These are phyloP conservation scores for Paspalum notatum DNA, from an alignment of 176 grass and related monocot genomes.

Conservation along the genomic window DNA sequence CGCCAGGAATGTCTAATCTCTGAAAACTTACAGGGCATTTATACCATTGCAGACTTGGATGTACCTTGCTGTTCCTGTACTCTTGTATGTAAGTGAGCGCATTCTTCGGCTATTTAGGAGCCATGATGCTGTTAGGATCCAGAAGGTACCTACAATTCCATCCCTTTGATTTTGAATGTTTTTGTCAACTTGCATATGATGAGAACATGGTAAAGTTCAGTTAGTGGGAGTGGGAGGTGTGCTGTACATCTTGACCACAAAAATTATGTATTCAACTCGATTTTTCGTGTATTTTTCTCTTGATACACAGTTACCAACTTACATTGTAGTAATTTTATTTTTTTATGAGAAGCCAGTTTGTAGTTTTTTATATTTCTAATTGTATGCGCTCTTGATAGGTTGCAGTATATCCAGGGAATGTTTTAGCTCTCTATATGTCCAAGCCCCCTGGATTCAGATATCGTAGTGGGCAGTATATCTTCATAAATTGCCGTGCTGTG, in stretches of 20 bases:
- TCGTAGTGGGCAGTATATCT: slow-evolving; percentile 87
- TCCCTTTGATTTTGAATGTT: background rate
- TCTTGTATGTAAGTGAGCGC: slow-evolving; percentile 74
- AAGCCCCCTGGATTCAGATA: slow-evolving; percentile 93
- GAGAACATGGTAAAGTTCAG: background rate
- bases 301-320: background rate
- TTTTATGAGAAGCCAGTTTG: background rate
- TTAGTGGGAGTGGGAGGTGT: slow-evolving; percentile 18
- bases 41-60: slow-evolving; percentile 81
- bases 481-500: slow-evolving; percentile 74
- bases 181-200: slow-evolving; percentile 21
- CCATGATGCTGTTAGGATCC: slow-evolving; percentile 74
- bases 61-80: slow-evolving; percentile 83
- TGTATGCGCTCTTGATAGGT: slow-evolving; percentile 53
- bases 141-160: slow-evolving; percentile 59
- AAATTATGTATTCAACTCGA: background rate
- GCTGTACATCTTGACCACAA: background rate
- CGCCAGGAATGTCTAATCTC: background rate
- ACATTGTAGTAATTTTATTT: background rate
- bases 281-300: background rate
- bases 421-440: slow-evolving; percentile 85
- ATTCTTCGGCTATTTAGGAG: slow-evolving; percentile 77
- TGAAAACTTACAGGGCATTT: slow-evolving; percentile 18
- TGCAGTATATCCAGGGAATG: slow-evolving; percentile 85
- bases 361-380: background rate